Evolutionary conservation across 495 filamentous ascomycete species (phyloP).

Genomic region (Bacidia gigantensis): DNA sequence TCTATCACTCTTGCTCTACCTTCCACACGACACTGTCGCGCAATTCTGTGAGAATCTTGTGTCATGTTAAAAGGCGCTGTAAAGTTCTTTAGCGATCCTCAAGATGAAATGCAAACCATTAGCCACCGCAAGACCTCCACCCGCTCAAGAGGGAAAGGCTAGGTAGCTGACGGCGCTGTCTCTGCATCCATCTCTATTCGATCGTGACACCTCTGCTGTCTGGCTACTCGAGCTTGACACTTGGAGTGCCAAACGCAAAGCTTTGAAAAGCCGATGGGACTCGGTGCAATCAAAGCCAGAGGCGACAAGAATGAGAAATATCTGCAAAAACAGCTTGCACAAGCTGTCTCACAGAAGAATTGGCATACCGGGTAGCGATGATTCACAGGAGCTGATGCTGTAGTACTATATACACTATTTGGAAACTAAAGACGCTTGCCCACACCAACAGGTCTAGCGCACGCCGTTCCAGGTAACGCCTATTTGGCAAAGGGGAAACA

Average conservation of each 20-base stretch:
- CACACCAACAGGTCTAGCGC: too few relatives aligned
- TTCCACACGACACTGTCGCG: background rate
- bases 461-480: too few relatives aligned
- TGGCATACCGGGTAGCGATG: too few relatives aligned
- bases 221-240: constrained; percentile 36
- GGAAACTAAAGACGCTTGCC: too few relatives aligned
- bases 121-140: constrained; percentile 8
- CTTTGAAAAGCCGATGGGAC: constrained; percentile 31
- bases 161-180: constrained; percentile 15
- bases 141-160: constrained; percentile 8
- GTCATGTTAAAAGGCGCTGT: too few relatives aligned
- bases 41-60: background rate
- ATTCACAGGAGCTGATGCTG: too few relatives aligned
- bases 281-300: constrained; percentile 31
- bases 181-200: constrained; percentile 37
- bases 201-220: constrained; percentile 36
- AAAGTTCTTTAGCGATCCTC: too few relatives aligned
- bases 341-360: too few relatives aligned
- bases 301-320: constrained; percentile 31
- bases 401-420: too few relatives aligned
- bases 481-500: too few relatives aligned
- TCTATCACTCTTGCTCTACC: background rate
- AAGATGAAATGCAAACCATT: constrained; percentile 1
- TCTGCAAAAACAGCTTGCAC: too few relatives aligned
- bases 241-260: constrained; percentile 24